These are phyloP conservation scores for Candida stauntonica DNA, from an alignment of 805 yeast species.

Conservation along the genomic window DNA sequence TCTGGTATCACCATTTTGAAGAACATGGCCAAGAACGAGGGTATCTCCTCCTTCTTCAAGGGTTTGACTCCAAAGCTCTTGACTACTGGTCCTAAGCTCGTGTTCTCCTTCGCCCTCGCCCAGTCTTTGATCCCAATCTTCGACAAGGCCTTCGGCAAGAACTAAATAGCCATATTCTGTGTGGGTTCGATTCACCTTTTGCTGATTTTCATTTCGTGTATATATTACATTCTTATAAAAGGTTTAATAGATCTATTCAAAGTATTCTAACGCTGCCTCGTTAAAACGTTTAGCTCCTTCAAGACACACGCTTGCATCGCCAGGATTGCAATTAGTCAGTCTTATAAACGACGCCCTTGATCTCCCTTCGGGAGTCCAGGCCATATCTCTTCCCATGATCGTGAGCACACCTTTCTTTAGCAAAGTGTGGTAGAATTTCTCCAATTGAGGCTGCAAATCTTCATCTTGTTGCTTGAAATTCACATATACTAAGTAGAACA, in stretches of 20 bases:
- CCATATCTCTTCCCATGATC: slow-evolving; percentile 13
- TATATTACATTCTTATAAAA: too few relatives aligned
- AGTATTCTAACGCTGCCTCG: slow-evolving; percentile 8
- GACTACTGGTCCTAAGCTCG: slow-evolving; percentile 97
- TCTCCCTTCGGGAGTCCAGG: slow-evolving; percentile 4
- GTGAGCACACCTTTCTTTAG: slow-evolving; percentile 9
- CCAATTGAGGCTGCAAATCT: slow-evolving; percentile 5
- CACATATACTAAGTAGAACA: slow-evolving; percentile 48
- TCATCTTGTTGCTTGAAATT: slow-evolving; percentile 19
- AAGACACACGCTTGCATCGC: slow-evolving; percentile 1
- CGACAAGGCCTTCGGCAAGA: slow-evolving; percentile 54
- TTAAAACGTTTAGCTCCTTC: slow-evolving; percentile 9
- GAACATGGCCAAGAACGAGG: slow-evolving; percentile 91
- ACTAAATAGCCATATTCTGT: too few relatives aligned
- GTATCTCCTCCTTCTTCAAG: slow-evolving; percentile 85
- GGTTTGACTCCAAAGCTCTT: slow-evolving; percentile 94
- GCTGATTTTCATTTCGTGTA: not conserved
- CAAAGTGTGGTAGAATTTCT: slow-evolving; percentile 4
- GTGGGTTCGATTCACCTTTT: too few relatives aligned
- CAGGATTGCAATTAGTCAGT: slow-evolving; percentile 6
- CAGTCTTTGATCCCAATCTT: slow-evolving; percentile 96
- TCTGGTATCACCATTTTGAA: slow-evolving; percentile 88
- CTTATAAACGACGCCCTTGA: slow-evolving; percentile 9
- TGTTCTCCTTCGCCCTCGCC: slow-evolving; percentile 96
- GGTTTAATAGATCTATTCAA: too few relatives aligned